Percentiles rank a stretch among this genome's conserved stretches.
phyloP scores from a whole-genome alignment of 306 rosid species.

The Citrullus mucosospermus region DNA sequence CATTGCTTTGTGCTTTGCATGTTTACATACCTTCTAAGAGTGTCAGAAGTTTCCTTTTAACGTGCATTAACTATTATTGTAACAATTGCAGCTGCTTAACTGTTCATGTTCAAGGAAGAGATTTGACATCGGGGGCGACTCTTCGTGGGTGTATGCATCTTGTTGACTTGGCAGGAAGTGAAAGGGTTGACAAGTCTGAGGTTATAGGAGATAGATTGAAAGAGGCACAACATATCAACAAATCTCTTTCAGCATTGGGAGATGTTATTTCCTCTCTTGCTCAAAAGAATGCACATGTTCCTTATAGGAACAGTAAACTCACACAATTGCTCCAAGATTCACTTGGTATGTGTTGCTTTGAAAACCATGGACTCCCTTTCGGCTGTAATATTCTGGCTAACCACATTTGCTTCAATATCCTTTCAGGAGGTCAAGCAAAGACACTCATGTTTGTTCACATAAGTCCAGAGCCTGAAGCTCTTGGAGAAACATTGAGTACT shows the following conservation, averaged over 20 bases:
- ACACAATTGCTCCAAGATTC: slow-evolving; percentile 95
- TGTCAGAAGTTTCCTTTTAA: neutral
- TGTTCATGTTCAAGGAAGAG: slow-evolving; percentile 88
- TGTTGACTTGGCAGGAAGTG: slow-evolving; percentile 98
- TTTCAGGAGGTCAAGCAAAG: slow-evolving; percentile 82
- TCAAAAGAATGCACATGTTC: slow-evolving; percentile 74
- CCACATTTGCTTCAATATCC: neutral
- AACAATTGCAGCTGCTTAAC: slow-evolving; percentile 68
- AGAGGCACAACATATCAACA: slow-evolving; percentile 96
- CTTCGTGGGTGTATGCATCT: slow-evolving; percentile 86
- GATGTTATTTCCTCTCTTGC: slow-evolving; percentile 94
- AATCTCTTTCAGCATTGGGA: slow-evolving; percentile 92
- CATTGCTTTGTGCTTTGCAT: neutral
- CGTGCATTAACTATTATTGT: slow-evolving; percentile 9
- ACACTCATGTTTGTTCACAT: slow-evolving; percentile 93
- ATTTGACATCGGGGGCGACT: slow-evolving; percentile 48
- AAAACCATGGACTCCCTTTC: neutral
- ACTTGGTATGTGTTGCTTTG: slow-evolving; percentile 40
- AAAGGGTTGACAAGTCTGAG: slow-evolving; percentile 89
- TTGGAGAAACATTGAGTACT: slow-evolving; percentile 85
- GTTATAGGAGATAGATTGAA: slow-evolving; percentile 88
- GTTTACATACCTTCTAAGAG: neutral
- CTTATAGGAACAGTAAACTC: slow-evolving; percentile 91
- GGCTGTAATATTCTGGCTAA: neutral
- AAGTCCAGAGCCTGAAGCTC: slow-evolving; percentile 75